Conservation (phyloP, 768 basidiomycete species). For the Mycena capillaripes region DNA sequence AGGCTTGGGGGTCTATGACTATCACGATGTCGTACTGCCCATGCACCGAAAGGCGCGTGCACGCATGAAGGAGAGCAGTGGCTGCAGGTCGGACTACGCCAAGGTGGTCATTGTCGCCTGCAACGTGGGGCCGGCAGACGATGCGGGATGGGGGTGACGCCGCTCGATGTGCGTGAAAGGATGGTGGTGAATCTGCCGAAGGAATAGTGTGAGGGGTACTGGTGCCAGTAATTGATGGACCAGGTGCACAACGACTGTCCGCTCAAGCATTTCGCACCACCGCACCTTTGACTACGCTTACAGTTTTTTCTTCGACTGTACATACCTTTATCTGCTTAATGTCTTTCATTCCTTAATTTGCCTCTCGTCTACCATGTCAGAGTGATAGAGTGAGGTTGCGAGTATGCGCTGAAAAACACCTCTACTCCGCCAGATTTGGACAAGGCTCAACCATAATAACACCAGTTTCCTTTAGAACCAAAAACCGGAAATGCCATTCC, state of each 20-base stretch:
- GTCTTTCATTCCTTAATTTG: no score
- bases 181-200: neutral
- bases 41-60: no score
- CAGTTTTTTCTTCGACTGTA: no score
- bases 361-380: no score
- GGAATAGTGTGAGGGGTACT: neutral
- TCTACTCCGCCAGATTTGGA: no score
- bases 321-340: no score
- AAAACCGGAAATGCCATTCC: no score
- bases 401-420: no score
- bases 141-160: constrained; percentile 4
- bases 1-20: constrained; percentile 2
- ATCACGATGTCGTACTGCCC: constrained; percentile 1
- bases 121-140: neutral
- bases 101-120: constrained; percentile 3
- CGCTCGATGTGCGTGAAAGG: neutral
- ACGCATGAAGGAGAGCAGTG: constrained; percentile 44
- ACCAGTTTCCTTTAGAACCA: no score
- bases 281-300: no score
- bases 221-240: constrained; percentile 1
- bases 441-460: no score
- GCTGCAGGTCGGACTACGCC: constrained; percentile 30
- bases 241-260: constrained; percentile 4
- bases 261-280: constrained; percentile 10
- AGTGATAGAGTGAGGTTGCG: no score